Evolutionary conservation across 2,329 filamentous ascomycete species (phyloP).

Genomic region (Thelonectria discophora): DNA sequence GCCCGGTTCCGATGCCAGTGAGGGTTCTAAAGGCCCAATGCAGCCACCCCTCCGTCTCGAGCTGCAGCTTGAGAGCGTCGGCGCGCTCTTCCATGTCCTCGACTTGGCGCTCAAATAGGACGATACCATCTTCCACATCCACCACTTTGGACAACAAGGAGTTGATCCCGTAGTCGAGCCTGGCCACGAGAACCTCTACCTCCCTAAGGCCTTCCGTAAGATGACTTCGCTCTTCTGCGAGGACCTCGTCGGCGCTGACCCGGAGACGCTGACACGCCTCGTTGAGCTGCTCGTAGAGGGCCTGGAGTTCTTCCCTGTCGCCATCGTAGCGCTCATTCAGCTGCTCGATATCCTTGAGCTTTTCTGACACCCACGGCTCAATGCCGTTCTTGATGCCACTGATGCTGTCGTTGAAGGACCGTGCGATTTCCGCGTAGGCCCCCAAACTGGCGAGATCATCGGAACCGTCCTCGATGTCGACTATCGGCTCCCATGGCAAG

Average conservation of each 20-base stretch:
- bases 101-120: conserved; percentile 82
- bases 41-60: conserved; percentile 71
- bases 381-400: conserved; percentile 61
- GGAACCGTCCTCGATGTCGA: conserved; percentile 49
- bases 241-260: conserved; percentile 71
- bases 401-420: conserved; percentile 63
- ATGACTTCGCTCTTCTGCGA: conserved; percentile 73
- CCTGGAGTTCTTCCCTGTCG: conserved; percentile 72
- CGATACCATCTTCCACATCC: conserved; percentile 85
- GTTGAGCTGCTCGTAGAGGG: conserved; percentile 74
- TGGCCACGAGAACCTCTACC: conserved; percentile 81
- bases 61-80: conserved; percentile 67
- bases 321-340: conserved; percentile 70
- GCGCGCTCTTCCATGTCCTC: conserved; percentile 73
- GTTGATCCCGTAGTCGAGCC: conserved; percentile 91
- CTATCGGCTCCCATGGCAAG: conserved; percentile 69
- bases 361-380: conserved; percentile 68
- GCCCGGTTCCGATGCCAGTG: conserved; percentile 68
- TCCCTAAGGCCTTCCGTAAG: conserved; percentile 79
- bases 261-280: conserved; percentile 75
- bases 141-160: conserved; percentile 81
- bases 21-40: conserved; percentile 70
- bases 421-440: conserved; percentile 62
- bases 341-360: conserved; percentile 63
- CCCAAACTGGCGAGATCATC: conserved; percentile 42